Percentiles rank a stretch among this genome's conserved stretches.
phyloP scores from a whole-genome alignment of 805 yeast genomes.

The Starmerella roubikii region DNA sequence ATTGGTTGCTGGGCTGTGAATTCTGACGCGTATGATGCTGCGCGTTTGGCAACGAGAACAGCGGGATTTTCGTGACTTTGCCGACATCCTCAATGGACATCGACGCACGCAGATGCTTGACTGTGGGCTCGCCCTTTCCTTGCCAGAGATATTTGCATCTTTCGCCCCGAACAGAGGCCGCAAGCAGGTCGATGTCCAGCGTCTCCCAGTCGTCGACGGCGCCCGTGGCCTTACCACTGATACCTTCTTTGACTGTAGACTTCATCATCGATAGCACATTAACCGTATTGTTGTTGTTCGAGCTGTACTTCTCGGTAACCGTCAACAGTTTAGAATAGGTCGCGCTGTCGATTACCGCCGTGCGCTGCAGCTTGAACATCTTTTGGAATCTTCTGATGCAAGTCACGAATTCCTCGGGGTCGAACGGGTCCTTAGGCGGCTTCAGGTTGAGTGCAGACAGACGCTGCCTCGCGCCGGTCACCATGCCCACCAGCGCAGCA shows the following conservation, averaged over 20 bases:
- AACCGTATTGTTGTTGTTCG: slow-evolving; percentile 12
- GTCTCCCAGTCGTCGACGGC: slow-evolving; percentile 20
- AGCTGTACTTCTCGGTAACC: slow-evolving; percentile 34
- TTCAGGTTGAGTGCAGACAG: slow-evolving; percentile 42
- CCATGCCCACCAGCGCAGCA: slow-evolving; percentile 66
- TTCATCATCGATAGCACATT: slow-evolving; percentile 41
- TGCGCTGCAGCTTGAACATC: slow-evolving; percentile 40
- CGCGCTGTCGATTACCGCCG: slow-evolving; percentile 41
- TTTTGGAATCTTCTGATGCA: slow-evolving; percentile 70
- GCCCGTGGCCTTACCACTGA: slow-evolving; percentile 17
- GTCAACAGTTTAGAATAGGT: slow-evolving; percentile 39
- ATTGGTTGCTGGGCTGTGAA: not conserved
- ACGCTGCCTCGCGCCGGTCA: slow-evolving; percentile 51
- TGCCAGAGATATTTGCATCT: slow-evolving; percentile 21
- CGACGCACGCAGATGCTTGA: slow-evolving; percentile 8
- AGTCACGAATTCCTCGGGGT: slow-evolving; percentile 50
- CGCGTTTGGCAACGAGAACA: slow-evolving; percentile 7
- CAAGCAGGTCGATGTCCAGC: slow-evolving; percentile 15
- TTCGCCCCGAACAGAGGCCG: slow-evolving; percentile 16
- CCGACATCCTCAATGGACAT: slow-evolving; percentile 2
- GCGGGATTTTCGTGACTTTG: slow-evolving; percentile 5
- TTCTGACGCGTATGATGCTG: not conserved
- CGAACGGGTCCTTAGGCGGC: slow-evolving; percentile 75
- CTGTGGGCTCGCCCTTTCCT: slow-evolving; percentile 14
- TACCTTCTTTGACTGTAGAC: slow-evolving; percentile 53